Evolutionary conservation across 2,329 filamentous ascomycete genomes (phyloP).

Genomic region (Plectosphaerella cucumerina): DNA sequence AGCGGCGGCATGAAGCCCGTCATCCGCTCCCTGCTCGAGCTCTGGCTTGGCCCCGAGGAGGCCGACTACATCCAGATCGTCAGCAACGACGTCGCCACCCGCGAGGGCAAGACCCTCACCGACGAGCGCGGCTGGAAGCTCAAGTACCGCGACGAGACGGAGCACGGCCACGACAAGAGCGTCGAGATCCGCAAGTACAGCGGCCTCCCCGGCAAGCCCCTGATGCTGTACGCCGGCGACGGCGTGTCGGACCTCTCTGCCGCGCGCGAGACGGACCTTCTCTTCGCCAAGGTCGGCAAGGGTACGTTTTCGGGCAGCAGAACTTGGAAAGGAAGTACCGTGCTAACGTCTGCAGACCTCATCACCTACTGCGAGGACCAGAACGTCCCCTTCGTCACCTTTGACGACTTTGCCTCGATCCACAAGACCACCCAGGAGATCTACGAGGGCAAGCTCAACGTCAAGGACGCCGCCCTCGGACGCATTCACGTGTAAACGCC

Average conservation of each 20-base stretch:
- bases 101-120: slow-evolving; percentile 67
- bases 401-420: slow-evolving; percentile 80
- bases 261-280: slow-evolving; percentile 84
- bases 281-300: slow-evolving; percentile 90
- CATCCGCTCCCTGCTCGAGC: slow-evolving; percentile 76
- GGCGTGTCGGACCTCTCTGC: slow-evolving; percentile 91
- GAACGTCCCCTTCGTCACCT: slow-evolving; percentile 81
- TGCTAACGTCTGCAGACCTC: slow-evolving; percentile 55
- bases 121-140: slow-evolving; percentile 84
- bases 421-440: slow-evolving; percentile 73
- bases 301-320: slow-evolving; percentile 43
- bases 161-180: slow-evolving; percentile 96
- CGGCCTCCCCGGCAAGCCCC: slow-evolving; percentile 67
- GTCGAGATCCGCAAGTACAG: slow-evolving; percentile 86
- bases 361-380: slow-evolving; percentile 82
- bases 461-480: slow-evolving; percentile 63
- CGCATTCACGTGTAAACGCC: slow-evolving; percentile 16
- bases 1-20: slow-evolving; percentile 91
- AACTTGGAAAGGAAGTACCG: background rate
- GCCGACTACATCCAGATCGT: slow-evolving; percentile 81
- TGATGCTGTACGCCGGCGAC: slow-evolving; percentile 91
- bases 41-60: slow-evolving; percentile 70
- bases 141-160: slow-evolving; percentile 79
- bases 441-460: slow-evolving; percentile 64
- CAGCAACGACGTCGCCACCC: slow-evolving; percentile 71